Conservation (phyloP, 2,329 filamentous ascomycete species). For the Penicillium digitatum region DNA sequence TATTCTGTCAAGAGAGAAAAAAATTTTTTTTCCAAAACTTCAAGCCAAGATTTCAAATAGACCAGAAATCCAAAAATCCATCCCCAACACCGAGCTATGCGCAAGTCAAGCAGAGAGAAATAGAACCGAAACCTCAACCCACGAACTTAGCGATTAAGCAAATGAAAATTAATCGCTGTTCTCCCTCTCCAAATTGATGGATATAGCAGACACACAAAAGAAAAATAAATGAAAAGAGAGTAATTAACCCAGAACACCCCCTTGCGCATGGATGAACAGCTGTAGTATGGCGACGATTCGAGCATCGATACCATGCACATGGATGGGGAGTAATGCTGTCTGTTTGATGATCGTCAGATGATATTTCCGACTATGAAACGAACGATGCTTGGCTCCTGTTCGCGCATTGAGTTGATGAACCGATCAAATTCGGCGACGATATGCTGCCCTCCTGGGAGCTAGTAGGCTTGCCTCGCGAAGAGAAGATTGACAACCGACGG, state of each 20-base stretch:
- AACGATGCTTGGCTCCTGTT: slow-evolving; percentile 13
- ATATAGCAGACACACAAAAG: neutral
- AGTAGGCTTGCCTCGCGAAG: slow-evolving; percentile 14
- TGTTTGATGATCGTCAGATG: neutral
- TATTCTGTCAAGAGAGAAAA: slow-evolving; percentile 1
- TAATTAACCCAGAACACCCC: slow-evolving; percentile 1
- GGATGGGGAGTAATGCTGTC: neutral
- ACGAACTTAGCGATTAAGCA: neutral
- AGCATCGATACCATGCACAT: neutral
- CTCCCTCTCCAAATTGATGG: neutral
- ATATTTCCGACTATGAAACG: slow-evolving; percentile 7
- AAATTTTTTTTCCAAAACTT: too few relatives aligned
- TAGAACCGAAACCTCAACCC: neutral
- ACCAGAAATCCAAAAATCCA: neutral
- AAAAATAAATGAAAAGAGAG: neutral
- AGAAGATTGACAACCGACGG: slow-evolving; percentile 24
- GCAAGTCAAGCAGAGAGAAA: slow-evolving; percentile 1
- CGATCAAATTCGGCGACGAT: slow-evolving; percentile 35
- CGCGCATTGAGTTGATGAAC: slow-evolving; percentile 29
- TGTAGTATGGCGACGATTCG: neutral
- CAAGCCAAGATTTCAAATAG: neutral
- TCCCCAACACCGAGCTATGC: slow-evolving; percentile 23
- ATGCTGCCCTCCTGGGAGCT: slow-evolving; percentile 23
- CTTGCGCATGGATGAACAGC: neutral
- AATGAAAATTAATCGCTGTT: neutral